phyloP scores from a whole-genome alignment of 2,329 filamentous ascomycete genomes.

The Penicillium brasilianum region DNA sequence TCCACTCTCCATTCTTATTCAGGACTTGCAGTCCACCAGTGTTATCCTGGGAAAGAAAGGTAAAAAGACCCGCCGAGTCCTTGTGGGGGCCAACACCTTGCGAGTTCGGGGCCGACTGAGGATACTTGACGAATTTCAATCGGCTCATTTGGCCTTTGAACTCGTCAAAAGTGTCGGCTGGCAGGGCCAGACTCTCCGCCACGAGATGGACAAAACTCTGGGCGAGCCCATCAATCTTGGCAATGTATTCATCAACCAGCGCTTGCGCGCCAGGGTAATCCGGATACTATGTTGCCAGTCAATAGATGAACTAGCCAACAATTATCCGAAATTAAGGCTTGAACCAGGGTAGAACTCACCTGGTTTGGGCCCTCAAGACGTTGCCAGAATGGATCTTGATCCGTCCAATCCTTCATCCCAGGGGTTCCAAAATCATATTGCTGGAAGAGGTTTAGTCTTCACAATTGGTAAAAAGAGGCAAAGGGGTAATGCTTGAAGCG shows the following conservation, averaged over 20 bases:
- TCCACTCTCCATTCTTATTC: conserved; percentile 52
- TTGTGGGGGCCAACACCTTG: conserved; percentile 65
- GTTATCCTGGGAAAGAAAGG: conserved; percentile 49
- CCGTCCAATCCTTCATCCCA: conserved; percentile 34
- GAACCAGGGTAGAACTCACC: conserved; percentile 20
- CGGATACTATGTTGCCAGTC: conserved; percentile 32
- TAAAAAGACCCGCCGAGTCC: conserved; percentile 56
- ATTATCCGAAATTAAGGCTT: background rate
- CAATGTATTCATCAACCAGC: conserved; percentile 57
- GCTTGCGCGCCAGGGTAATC: conserved; percentile 29
- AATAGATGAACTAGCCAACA: background rate
- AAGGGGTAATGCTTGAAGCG: background rate
- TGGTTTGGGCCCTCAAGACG: conserved; percentile 39
- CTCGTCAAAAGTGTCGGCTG: conserved; percentile 54
- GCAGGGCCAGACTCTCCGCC: conserved; percentile 59
- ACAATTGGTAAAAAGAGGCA: no score
- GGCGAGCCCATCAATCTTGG: conserved; percentile 53
- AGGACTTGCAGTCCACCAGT: conserved; percentile 54
- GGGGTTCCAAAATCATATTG: conserved; percentile 51
- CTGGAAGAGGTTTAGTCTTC: conserved; percentile 34
- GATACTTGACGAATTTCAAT: conserved; percentile 63
- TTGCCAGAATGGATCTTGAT: conserved; percentile 54
- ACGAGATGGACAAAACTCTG: conserved; percentile 60
- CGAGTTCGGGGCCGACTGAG: conserved; percentile 43
- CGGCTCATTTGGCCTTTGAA: conserved; percentile 57